A percentile compares a stretch with the other conserved stretches of the same genome.
Evolutionary conservation across 2,329 filamentous ascomycete species (phyloP).

Genomic region (Sphaerulina musiva): DNA sequence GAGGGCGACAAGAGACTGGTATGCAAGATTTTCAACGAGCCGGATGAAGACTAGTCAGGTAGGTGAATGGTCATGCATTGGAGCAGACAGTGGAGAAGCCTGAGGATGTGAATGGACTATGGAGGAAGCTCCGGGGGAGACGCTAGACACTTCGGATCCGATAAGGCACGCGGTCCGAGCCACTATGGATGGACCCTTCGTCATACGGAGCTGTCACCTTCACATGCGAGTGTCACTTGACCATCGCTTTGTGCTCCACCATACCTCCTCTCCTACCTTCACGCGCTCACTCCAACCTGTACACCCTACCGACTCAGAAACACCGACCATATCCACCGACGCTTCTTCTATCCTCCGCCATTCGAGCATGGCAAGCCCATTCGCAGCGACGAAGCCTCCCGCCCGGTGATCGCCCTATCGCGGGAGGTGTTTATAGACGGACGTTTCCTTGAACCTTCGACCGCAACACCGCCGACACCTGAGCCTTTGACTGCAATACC

Average conservation of each 20-base stretch:
- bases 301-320: background rate
- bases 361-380: background rate
- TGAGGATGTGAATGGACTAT: no score
- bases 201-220: background rate
- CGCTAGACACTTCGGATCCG: no score
- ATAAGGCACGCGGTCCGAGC: no score
- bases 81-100: no score
- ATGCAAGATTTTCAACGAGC: no score
- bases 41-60: no score
- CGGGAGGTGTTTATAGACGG: background rate
- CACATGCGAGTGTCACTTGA: background rate
- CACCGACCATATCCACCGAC: background rate
- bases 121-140: no score
- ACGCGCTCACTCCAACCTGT: background rate
- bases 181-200: no score
- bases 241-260: background rate
- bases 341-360: background rate
- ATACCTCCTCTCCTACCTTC: background rate
- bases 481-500: background rate
- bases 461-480: background rate
- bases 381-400: background rate
- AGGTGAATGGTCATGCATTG: no score
- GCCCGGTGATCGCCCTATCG: background rate
- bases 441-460: background rate
- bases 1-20: no score